phyloP scores from a whole-genome alignment of 73 alveolate genomes.

The Tetrahymena elliotti region DNA sequence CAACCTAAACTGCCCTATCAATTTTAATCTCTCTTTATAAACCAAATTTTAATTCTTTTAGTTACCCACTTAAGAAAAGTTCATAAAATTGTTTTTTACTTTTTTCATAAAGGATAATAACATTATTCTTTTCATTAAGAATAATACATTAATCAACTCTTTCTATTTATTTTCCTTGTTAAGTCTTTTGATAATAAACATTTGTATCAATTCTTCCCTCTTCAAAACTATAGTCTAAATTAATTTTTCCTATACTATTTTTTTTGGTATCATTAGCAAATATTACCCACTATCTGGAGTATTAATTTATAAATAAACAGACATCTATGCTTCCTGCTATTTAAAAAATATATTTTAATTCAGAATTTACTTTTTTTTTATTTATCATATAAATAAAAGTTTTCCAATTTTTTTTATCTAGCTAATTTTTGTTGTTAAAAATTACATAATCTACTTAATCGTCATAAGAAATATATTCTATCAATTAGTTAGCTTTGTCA shows the following conservation, averaged over 20 bases:
- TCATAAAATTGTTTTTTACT: no score
- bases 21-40: neutral
- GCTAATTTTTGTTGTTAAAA: no score
- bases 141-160: neutral
- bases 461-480: neutral
- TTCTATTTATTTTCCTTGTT: neutral
- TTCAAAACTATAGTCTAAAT: neutral
- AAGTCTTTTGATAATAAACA: neutral
- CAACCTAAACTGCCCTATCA: neutral
- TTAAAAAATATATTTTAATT: no score
- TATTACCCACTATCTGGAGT: neutral
- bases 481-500: neutral
- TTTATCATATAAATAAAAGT: neutral
- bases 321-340: neutral
- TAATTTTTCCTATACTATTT: neutral
- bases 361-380: neutral
- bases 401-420: no score
- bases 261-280: neutral
- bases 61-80: neutral
- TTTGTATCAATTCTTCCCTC: neutral
- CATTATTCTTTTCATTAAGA: neutral
- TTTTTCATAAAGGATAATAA: neutral
- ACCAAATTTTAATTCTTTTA: neutral
- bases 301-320: no score
- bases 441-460: neutral